Conservation (phyloP, 176 grass and related monocot species). For the Avena eriantha region DNA sequence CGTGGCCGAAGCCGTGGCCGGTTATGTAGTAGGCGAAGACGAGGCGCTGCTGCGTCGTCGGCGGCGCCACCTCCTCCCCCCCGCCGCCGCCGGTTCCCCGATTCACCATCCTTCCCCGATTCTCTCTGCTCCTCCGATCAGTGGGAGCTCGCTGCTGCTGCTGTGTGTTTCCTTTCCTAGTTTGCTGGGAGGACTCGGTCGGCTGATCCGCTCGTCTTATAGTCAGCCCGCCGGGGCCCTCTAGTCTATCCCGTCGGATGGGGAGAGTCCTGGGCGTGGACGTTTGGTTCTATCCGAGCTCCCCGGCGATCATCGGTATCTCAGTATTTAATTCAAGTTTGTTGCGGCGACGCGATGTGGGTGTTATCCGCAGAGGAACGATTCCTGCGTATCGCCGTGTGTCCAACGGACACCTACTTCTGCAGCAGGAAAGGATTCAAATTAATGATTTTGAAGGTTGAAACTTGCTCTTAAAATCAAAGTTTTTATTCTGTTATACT, state of each 20-base stretch:
- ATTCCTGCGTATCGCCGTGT: no score
- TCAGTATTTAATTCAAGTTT: background rate
- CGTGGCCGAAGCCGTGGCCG: conserved; percentile 97
- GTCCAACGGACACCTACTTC: no score
- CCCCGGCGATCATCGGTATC: background rate
- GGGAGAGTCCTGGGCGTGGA: background rate
- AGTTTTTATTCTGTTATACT: no score
- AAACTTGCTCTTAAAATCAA: no score
- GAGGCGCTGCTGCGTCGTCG: conserved; percentile 46
- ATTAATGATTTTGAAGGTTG: no score
- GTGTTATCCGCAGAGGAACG: no score
- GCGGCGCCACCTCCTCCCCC: background rate
- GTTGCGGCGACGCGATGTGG: background rate
- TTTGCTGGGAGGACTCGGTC: background rate
- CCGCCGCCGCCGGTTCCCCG: background rate
- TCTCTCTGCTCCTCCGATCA: conserved; percentile 4
- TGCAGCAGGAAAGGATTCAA: no score
- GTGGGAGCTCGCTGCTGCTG: background rate
- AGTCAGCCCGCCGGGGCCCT: background rate
- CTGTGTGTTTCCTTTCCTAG: background rate
- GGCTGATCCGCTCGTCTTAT: conserved; percentile 9
- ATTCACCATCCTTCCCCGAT: background rate
- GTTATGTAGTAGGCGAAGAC: conserved; percentile 96
- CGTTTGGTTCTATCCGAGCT: conserved; percentile 27
- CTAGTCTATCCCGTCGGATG: background rate